Evolutionary conservation across 192 early-diverging fungal species (phyloP).

Genomic region (Phycomyces blakesleeanus): DNA sequence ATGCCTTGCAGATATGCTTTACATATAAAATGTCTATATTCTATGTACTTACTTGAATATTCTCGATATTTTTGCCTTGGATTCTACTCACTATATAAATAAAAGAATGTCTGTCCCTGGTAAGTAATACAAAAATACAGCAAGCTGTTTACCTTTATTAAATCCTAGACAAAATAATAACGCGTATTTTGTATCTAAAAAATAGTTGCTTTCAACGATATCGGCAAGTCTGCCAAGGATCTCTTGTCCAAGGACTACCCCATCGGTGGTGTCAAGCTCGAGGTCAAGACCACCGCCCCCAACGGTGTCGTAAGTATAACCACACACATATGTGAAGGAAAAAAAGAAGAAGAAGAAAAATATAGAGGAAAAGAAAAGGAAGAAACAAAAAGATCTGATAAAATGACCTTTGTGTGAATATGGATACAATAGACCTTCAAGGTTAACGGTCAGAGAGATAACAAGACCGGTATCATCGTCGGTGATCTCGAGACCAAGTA

Average conservation of each 20-base stretch:
- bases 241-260: constrained; percentile 97
- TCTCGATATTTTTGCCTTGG: too few species aligned
- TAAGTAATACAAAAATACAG: constrained; percentile 6
- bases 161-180: background rate
- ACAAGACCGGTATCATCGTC: constrained; percentile 90
- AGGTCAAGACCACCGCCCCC: constrained; percentile 93
- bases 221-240: constrained; percentile 94
- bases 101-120: constrained; percentile 27
- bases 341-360: too few species aligned
- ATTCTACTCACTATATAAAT: too few species aligned
- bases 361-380: too few species aligned
- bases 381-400: too few species aligned
- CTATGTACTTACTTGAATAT: too few species aligned
- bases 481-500: constrained; percentile 99
- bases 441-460: constrained; percentile 89
- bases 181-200: constrained; percentile 27
- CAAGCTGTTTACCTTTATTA: too few species aligned
- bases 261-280: constrained; percentile 88
- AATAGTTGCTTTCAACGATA: constrained; percentile 87
- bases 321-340: too few species aligned
- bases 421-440: constrained; percentile 77
- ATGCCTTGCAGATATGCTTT: too few species aligned
- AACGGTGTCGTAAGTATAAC: constrained; percentile 86
- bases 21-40: too few species aligned
- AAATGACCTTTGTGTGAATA: background rate